A percentile compares a stretch with the other conserved stretches of the same genome.
phyloP scores from a whole-genome alignment of 1,139 yeast species.

The Yamadazyma songkhlaensis region DNA sequence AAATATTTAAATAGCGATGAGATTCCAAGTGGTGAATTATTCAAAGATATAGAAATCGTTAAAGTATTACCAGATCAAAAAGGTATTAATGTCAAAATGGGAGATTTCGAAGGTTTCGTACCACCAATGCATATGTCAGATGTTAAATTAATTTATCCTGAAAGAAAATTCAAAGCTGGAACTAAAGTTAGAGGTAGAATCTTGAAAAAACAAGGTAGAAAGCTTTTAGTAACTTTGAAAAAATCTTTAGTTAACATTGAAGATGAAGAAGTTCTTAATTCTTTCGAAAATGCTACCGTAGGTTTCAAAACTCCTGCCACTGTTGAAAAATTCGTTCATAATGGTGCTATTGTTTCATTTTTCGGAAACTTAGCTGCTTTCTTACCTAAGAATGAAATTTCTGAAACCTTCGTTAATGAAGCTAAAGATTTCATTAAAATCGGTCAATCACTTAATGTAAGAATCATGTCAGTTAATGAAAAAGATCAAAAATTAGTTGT shows the following conservation, averaged over 20 bases:
- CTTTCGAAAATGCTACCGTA: constrained; percentile 49
- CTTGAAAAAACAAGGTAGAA: constrained; percentile 35
- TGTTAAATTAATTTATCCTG: constrained; percentile 81
- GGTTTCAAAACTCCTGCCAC: constrained; percentile 75
- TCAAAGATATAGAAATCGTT: constrained; percentile 56
- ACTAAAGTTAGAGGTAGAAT: constrained; percentile 75
- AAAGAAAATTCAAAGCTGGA: constrained; percentile 85
- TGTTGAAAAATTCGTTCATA: constrained; percentile 65
- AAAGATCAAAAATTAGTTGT: constrained; percentile 60
- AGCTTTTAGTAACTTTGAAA: constrained; percentile 68
- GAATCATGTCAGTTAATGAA: constrained; percentile 56
- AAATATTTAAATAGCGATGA: constrained; percentile 67
- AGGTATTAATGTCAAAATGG: constrained; percentile 68
- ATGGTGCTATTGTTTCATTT: constrained; percentile 82
- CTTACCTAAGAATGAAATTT: constrained; percentile 82
- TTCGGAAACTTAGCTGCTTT: constrained; percentile 78
- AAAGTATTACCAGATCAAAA: constrained; percentile 59
- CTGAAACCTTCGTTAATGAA: constrained; percentile 78
- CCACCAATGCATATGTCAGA: constrained; percentile 81
- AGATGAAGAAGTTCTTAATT: constrained; percentile 53
- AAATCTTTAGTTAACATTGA: constrained; percentile 74
- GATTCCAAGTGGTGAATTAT: constrained; percentile 69
- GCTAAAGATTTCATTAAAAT: constrained; percentile 76
- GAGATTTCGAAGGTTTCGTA: constrained; percentile 71
- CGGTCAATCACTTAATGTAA: constrained; percentile 83